These are phyloP conservation scores for Epithemia pelagica DNA, from an alignment of 108 stramenopile genomes.

Conservation along the genomic window DNA sequence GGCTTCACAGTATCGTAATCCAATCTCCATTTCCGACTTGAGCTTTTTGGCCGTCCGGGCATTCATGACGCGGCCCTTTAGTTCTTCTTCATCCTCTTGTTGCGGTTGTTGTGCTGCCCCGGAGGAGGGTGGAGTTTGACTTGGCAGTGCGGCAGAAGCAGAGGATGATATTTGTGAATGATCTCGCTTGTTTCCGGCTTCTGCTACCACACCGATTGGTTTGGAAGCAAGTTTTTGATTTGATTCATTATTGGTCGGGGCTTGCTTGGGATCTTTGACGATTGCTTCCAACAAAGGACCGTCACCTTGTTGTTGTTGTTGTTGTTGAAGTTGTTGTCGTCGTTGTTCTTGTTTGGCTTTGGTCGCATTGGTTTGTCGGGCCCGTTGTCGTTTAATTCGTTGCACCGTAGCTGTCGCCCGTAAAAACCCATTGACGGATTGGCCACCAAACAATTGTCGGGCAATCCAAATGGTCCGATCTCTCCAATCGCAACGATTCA, in stretches of 20 bases:
- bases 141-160: neutral
- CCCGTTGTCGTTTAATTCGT: constrained; percentile 69
- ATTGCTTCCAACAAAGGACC: neutral
- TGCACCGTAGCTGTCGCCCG: constrained; percentile 58
- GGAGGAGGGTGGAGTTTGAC: neutral
- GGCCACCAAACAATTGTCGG: constrained; percentile 55
- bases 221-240: neutral
- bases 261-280: constrained; percentile 23
- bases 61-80: constrained; percentile 58
- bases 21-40: constrained; percentile 50
- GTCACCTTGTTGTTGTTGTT: constrained; percentile 9
- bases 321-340: constrained; percentile 5
- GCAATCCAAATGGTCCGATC: constrained; percentile 53
- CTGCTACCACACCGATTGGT: neutral
- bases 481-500: constrained; percentile 34
- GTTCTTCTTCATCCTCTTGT: constrained; percentile 28
- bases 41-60: constrained; percentile 64
- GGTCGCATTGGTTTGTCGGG: constrained; percentile 31
- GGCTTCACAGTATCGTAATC: constrained; percentile 49
- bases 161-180: constrained; percentile 2
- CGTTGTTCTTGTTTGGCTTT: constrained; percentile 23
- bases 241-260: constrained; percentile 20
- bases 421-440: constrained; percentile 65
- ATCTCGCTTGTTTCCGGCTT: constrained; percentile 18
- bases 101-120: neutral